phyloP scores from a whole-genome alignment of 495 filamentous ascomycete genomes.

The Penicillium chermesinum region DNA sequence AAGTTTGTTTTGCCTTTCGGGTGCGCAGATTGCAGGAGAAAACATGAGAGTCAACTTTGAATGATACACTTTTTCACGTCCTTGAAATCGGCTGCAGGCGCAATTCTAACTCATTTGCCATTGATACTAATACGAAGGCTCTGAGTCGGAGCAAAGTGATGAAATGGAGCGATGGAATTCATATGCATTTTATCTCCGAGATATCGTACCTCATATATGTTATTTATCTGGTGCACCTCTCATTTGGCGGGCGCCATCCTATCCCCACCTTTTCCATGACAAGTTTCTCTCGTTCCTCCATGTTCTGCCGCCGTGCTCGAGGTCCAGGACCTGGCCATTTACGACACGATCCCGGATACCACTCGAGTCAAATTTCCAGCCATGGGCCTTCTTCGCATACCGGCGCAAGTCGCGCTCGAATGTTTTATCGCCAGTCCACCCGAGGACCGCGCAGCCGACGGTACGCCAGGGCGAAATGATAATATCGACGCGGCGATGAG shows the following conservation, averaged over 20 bases:
- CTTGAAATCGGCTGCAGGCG: too few species aligned
- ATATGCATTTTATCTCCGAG: too few species aligned
- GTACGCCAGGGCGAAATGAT: conserved; percentile 87
- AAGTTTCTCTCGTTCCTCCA: conserved; percentile 69
- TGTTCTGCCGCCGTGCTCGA: conserved; percentile 50
- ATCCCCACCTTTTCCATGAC: conserved; percentile 78
- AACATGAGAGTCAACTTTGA: too few species aligned
- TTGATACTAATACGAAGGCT: too few species aligned
- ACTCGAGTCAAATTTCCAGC: conserved; percentile 87
- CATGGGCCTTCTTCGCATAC: conserved; percentile 66
- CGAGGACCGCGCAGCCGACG: conserved; percentile 78
- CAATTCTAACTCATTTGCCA: too few species aligned
- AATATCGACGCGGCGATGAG: conserved; percentile 85
- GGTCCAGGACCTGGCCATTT: conserved; percentile 61
- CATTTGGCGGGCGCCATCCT: conserved; percentile 64
- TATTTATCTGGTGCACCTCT: conserved; percentile 66
- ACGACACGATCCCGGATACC: conserved; percentile 65
- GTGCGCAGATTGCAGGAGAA: too few species aligned
- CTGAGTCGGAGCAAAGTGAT: too few species aligned
- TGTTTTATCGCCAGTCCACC: conserved; percentile 84
- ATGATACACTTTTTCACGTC: too few species aligned
- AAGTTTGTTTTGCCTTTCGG: too few species aligned
- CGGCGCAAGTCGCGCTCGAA: conserved; percentile 83
- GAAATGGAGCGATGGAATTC: too few species aligned
- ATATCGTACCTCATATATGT: background rate